Evolutionary conservation across 1,284 basidiomycete species (phyloP).

Genomic region (Trichosporon ovoides): DNA sequence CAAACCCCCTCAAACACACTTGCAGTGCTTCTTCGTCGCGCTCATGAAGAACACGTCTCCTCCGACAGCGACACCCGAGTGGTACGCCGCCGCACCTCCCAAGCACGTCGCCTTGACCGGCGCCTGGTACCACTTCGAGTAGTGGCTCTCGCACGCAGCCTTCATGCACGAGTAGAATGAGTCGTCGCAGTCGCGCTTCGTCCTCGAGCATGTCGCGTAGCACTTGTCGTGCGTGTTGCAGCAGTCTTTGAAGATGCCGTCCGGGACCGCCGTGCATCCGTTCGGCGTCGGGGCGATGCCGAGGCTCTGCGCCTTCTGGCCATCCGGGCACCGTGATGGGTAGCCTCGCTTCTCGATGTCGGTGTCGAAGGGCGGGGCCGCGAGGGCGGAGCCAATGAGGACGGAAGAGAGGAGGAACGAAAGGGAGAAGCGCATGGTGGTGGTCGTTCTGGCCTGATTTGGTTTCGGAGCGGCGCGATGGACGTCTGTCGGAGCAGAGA

Average conservation of each 20-base stretch:
- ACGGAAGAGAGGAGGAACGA: no score
- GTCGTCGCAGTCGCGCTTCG: neutral
- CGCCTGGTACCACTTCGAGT: neutral
- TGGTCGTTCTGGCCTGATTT: no score
- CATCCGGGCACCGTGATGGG: neutral
- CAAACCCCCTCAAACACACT: no score
- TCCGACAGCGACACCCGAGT: neutral
- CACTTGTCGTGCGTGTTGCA: constrained; percentile 7
- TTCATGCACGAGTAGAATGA: neutral
- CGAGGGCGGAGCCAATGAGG: neutral
- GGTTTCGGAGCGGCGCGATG: no score
- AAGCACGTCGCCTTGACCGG: neutral
- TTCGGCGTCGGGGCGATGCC: neutral
- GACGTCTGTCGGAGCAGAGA: no score
- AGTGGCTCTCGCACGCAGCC: neutral
- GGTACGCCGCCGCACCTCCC: no score
- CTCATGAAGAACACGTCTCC: no score
- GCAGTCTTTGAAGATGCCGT: neutral
- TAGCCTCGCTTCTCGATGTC: neutral
- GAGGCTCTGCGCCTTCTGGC: neutral
- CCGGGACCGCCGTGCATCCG: neutral
- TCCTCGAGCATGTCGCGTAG: neutral
- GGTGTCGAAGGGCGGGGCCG: neutral
- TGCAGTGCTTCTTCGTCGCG: no score
- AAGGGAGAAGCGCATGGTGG: no score